phyloP scores from a whole-genome alignment of 78 protist genomes.

The Dictyostelium capitatum region DNA sequence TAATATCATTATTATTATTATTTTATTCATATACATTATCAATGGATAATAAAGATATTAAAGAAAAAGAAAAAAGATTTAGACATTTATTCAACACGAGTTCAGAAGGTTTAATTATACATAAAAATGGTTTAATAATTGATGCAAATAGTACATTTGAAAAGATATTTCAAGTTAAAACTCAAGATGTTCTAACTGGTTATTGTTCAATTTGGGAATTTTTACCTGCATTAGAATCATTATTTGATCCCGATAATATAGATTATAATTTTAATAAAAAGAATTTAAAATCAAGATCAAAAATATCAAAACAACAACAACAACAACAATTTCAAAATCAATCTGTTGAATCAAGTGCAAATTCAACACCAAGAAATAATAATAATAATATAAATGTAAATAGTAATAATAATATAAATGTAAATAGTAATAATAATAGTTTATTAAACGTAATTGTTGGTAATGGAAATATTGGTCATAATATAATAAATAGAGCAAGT shows the following conservation, averaged over 20 bases:
- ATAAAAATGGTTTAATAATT: constrained; percentile 46
- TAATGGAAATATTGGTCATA: not conserved
- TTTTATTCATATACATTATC: constrained; percentile 25
- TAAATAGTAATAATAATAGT: not conserved
- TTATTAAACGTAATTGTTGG: not conserved
- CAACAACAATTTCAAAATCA: constrained; percentile 9
- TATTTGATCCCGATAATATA: not conserved
- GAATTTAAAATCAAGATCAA: not conserved
- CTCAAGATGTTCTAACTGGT: not conserved
- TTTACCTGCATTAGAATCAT: constrained; percentile 45
- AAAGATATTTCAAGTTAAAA: constrained; percentile 59
- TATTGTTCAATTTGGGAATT: constrained; percentile 70
- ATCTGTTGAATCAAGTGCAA: not conserved
- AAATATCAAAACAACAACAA: not conserved
- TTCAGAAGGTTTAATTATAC: constrained; percentile 55
- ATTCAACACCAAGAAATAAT: not conserved
- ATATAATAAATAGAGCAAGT: not conserved
- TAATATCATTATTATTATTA: constrained; percentile 32
- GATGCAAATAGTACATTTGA: constrained; percentile 74
- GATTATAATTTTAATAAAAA: not conserved
- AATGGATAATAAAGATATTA: constrained; percentile 36
- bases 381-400: not conserved
- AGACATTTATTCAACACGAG: constrained; percentile 55
- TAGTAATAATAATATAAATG: not conserved
- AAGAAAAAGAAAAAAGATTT: constrained; percentile 47